A percentile compares a stretch with the other conserved stretches of the same genome.
Evolutionary conservation across 495 filamentous ascomycete species (phyloP).

Genomic region (Trichoderma asperelloides): DNA sequence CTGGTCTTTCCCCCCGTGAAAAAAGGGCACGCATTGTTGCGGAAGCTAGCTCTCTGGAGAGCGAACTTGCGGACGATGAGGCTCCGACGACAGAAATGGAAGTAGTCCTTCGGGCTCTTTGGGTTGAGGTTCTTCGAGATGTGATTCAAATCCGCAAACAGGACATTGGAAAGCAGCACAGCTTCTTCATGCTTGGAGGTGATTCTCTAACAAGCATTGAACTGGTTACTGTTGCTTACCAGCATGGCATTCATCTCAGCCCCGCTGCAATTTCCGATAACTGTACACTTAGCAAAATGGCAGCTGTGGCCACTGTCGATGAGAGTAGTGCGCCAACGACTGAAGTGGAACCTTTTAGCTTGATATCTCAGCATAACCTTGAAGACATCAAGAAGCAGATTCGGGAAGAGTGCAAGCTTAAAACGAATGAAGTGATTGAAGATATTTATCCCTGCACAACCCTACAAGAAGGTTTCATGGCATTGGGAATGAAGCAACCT

Average conservation of each 20-base stretch:
- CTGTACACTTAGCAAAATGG: conserved; percentile 1
- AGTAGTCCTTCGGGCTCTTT: conserved; percentile 16
- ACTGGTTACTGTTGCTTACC: conserved; percentile 1
- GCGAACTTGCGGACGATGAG: conserved; percentile 40
- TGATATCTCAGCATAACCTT: background rate
- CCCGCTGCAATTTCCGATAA: background rate
- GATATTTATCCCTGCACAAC: conserved; percentile 41
- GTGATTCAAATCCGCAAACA: conserved; percentile 18
- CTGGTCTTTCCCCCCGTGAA: conserved; percentile 48
- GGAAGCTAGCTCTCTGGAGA: conserved; percentile 39
- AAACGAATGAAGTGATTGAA: background rate
- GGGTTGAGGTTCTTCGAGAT: conserved; percentile 15
- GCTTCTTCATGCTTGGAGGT: conserved; percentile 38
- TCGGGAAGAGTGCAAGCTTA: conserved; percentile 1
- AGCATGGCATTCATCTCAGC: conserved; percentile 2
- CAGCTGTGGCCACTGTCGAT: conserved; percentile 1
- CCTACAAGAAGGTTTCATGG: conserved; percentile 44
- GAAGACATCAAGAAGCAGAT: background rate
- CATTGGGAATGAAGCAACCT: conserved; percentile 30
- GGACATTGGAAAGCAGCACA: conserved; percentile 3
- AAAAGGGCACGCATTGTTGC: conserved; percentile 41
- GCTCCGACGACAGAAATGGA: conserved; percentile 10
- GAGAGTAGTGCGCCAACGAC: background rate
- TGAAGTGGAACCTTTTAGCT: background rate
- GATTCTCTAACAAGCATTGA: conserved; percentile 3